These are phyloP conservation scores for Ogataea parapolymorpha DNA, from an alignment of 805 yeast species.

Conservation along the genomic window DNA sequence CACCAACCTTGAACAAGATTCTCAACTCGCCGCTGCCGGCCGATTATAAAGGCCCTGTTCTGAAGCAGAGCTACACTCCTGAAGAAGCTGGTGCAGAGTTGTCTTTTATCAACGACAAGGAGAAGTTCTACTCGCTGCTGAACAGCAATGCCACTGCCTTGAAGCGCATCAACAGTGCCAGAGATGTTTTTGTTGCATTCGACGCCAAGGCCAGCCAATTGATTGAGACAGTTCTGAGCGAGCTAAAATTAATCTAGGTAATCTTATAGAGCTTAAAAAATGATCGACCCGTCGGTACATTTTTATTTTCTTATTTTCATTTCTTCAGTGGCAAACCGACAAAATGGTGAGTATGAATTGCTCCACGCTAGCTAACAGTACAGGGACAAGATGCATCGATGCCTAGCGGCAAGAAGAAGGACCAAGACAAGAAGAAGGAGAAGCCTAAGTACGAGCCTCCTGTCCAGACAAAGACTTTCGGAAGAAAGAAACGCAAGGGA, in stretches of 20 bases:
- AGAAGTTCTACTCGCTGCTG: slow-evolving; percentile 15
- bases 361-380: slow-evolving; percentile 9
- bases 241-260: slow-evolving; percentile 10
- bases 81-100: slow-evolving; percentile 25
- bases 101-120: slow-evolving; percentile 22
- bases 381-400: slow-evolving; percentile 36
- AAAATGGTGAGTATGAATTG: slow-evolving; percentile 15
- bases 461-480: slow-evolving; percentile 81
- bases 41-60: slow-evolving; percentile 24
- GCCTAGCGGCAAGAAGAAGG: slow-evolving; percentile 34
- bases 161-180: slow-evolving; percentile 21
- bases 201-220: slow-evolving; percentile 16
- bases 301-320: slow-evolving; percentile 2
- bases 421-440: slow-evolving; percentile 53
- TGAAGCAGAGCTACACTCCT: slow-evolving; percentile 15
- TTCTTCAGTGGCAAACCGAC: slow-evolving; percentile 11
- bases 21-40: slow-evolving; percentile 25
- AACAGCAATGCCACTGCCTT: slow-evolving; percentile 17
- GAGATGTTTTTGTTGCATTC: slow-evolving; percentile 14
- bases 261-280: background rate
- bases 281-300: slow-evolving; percentile 5
- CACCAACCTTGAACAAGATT: slow-evolving; percentile 28
- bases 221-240: slow-evolving; percentile 15
- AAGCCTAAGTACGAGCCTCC: slow-evolving; percentile 99
- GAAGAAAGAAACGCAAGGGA: slow-evolving; percentile 90